A percentile compares a stretch with the other conserved stretches of the same genome.
phyloP scores from a whole-genome alignment of 2,329 filamentous ascomycete species.

The Epichloe hybrida region DNA sequence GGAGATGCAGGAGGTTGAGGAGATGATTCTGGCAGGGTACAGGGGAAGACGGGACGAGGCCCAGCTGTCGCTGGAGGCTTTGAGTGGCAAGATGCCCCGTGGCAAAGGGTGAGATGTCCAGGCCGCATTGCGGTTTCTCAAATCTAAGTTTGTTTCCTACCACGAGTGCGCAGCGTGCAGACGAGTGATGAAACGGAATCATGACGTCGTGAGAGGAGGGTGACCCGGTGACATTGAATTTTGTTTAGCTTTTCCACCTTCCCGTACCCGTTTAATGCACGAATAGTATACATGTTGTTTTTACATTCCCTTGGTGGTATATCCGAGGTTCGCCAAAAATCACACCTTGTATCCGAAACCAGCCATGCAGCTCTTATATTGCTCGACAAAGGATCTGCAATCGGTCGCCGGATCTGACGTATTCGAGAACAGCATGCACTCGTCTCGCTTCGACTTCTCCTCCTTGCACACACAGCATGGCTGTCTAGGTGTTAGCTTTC shows the following conservation, averaged over 20 bases:
- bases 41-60: conserved; percentile 15
- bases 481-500: conserved; percentile 29
- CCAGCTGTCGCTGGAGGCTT: conserved; percentile 4
- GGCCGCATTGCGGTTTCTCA: not conserved
- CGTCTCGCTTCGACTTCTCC: conserved; percentile 83
- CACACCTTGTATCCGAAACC: conserved; percentile 75
- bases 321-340: conserved; percentile 2
- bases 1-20: conserved; percentile 13
- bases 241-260: not conserved
- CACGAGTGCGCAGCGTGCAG: not conserved
- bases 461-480: conserved; percentile 97
- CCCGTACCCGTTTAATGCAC: conserved; percentile 7
- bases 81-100: not conserved
- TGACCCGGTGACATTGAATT: conserved; percentile 1
- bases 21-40: conserved; percentile 18
- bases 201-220: not conserved
- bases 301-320: not conserved
- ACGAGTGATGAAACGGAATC: not conserved
- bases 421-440: conserved; percentile 97
- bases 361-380: conserved; percentile 86
- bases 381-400: conserved; percentile 68
- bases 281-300: conserved; percentile 13
- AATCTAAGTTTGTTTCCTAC: no score
- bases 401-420: conserved; percentile 69
- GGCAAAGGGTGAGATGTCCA: not conserved